A percentile compares a stretch with the other conserved stretches of the same genome.
phyloP scores from a whole-genome alignment of 768 basidiomycete species.

The Amanita inopinata region DNA sequence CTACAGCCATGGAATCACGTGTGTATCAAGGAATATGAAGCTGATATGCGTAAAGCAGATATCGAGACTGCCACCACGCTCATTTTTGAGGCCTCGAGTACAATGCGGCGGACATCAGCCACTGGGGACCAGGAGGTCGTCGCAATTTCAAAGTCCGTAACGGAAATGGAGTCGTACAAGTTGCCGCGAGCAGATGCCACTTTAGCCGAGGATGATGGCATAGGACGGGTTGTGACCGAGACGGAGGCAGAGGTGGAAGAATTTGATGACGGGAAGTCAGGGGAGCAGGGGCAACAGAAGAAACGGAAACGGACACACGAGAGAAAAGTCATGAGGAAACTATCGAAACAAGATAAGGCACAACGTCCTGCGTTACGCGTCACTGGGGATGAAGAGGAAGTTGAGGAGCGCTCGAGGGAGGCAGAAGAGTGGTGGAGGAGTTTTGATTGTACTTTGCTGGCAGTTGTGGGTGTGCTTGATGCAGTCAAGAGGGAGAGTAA shows the following conservation, averaged over 20 bases:
- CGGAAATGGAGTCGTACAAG: no score
- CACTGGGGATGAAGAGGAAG: background rate
- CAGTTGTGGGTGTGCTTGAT: constrained; percentile 59
- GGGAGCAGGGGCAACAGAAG: background rate
- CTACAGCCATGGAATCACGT: constrained; percentile 80
- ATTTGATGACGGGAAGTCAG: background rate
- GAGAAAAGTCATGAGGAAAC: constrained; percentile 13
- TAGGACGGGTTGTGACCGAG: background rate
- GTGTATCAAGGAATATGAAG: constrained; percentile 61
- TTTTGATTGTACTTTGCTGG: constrained; percentile 51
- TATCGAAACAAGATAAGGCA: no score
- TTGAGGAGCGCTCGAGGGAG: constrained; percentile 6
- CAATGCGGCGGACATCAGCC: no score
- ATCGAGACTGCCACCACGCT: constrained; percentile 12
- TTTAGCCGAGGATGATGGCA: no score
- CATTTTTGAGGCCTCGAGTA: no score
- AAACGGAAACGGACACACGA: constrained; percentile 2
- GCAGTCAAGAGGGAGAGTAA: constrained; percentile 47
- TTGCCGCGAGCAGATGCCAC: no score
- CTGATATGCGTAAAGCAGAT: constrained; percentile 27
- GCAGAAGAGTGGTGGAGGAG: background rate
- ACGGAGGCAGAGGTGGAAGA: background rate
- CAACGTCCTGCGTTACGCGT: no score
- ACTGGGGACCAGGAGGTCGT: no score
- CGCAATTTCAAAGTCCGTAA: no score